A percentile compares a stretch with the other conserved stretches of the same genome.
Evolutionary conservation across 2,329 filamentous ascomycete species (phyloP).

Genomic region (Albifimbria verrucaria): DNA sequence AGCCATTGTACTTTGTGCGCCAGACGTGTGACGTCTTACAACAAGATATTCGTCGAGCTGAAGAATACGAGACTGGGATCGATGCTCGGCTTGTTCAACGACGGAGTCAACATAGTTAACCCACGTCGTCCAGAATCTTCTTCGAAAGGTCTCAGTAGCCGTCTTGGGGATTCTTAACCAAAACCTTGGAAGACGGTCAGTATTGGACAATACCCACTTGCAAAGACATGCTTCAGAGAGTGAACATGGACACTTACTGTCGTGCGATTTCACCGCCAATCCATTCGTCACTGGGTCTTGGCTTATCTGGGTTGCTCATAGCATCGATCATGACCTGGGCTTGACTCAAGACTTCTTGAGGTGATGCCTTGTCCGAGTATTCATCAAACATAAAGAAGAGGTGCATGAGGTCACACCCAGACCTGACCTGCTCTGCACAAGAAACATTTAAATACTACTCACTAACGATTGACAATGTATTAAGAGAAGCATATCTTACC

Average conservation of each 20-base stretch:
- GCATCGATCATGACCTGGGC: conserved; percentile 10
- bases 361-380: conserved; percentile 10
- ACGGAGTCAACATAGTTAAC: conserved; percentile 18
- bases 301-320: conserved; percentile 7
- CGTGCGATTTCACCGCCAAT: too few relatives aligned
- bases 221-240: conserved; percentile 12
- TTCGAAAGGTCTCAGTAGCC: conserved; percentile 12
- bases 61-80: conserved; percentile 12
- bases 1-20: too few relatives aligned
- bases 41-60: conserved; percentile 20
- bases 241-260: too few relatives aligned
- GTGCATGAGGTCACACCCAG: conserved; percentile 14
- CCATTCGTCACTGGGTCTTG: too few relatives aligned
- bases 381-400: conserved; percentile 17
- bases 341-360: conserved; percentile 10
- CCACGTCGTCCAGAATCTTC: conserved; percentile 19
- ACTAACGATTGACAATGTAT: not conserved
- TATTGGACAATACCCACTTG: conserved; percentile 15
- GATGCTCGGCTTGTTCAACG: conserved; percentile 17
- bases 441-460: too few relatives aligned
- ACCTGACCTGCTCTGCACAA: conserved; percentile 11
- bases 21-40: too few relatives aligned
- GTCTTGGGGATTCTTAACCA: conserved; percentile 16
- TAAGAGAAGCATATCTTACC: too few relatives aligned
- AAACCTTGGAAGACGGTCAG: conserved; percentile 10